Evolutionary conservation across 1,139 yeast genomes (phyloP).

Genomic region (Pichiaceae sp.): DNA sequence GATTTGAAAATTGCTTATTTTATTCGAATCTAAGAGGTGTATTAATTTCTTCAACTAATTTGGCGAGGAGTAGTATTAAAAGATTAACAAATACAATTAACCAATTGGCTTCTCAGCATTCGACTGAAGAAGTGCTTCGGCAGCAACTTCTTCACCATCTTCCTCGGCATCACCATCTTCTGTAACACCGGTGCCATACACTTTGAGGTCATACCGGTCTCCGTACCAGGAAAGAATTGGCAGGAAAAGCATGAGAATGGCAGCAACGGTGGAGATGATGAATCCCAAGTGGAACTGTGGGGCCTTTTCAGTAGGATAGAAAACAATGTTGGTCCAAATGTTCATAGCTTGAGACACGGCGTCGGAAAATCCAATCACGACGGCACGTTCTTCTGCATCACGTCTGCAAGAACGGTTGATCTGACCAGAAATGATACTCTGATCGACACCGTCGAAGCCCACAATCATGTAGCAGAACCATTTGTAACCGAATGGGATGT

Average conservation of each 20-base stretch:
- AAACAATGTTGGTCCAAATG: conserved; percentile 33
- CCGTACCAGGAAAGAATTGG: conserved; percentile 21
- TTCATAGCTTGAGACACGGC: conserved; percentile 34
- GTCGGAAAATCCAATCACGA: conserved; percentile 30
- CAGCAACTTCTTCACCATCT: not conserved
- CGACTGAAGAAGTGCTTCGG: no score
- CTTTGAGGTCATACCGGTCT: conserved; percentile 6
- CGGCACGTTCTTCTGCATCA: conserved; percentile 31
- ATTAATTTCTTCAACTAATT: no score
- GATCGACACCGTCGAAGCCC: conserved; percentile 28
- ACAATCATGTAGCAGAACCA: conserved; percentile 26
- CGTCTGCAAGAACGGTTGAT: conserved; percentile 27
- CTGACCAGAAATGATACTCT: conserved; percentile 31
- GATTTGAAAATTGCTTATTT: no score
- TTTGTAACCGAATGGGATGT: conserved; percentile 24
- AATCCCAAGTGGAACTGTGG: conserved; percentile 30
- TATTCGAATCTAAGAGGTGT: no score
- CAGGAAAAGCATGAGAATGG: conserved; percentile 27
- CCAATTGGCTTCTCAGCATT: not conserved
- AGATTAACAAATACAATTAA: not conserved
- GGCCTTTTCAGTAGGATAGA: conserved; percentile 30
- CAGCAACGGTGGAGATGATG: conserved; percentile 27
- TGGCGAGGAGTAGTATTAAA: no score
- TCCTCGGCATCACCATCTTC: not conserved
- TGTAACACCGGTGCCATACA: conserved; percentile 1